Conservation (phyloP, 2,329 filamentous ascomycete genomes). For the Neodidymelliopsis sp. region DNA sequence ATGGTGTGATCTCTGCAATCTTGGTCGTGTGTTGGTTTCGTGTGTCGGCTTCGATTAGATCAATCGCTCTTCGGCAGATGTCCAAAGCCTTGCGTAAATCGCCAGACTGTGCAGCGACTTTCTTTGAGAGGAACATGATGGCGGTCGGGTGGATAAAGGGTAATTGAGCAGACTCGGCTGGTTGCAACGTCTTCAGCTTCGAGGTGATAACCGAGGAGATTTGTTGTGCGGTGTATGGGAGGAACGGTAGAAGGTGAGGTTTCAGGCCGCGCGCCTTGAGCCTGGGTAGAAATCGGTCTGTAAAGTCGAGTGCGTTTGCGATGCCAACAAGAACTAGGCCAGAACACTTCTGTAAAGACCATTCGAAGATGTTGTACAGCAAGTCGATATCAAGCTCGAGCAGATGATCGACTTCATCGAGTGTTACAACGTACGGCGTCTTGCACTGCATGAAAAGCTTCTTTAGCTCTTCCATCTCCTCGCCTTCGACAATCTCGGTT, state of each 20-base stretch:
- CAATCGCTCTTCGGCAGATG: constrained; percentile 87
- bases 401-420: constrained; percentile 96
- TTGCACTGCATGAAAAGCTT: constrained; percentile 71
- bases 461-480: constrained; percentile 73
- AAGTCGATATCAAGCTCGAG: constrained; percentile 87
- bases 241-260: constrained; percentile 86
- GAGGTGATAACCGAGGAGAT: constrained; percentile 87
- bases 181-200: constrained; percentile 78
- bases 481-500: constrained; percentile 67
- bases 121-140: constrained; percentile 92
- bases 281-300: constrained; percentile 90
- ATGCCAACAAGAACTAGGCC: constrained; percentile 87
- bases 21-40: constrained; percentile 74
- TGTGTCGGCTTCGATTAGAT: constrained; percentile 86
- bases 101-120: constrained; percentile 91
- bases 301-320: constrained; percentile 94
- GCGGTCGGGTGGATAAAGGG: constrained; percentile 94
- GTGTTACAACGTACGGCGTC: constrained; percentile 77
- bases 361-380: constrained; percentile 94
- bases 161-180: constrained; percentile 66
- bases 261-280: constrained; percentile 92
- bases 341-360: constrained; percentile 84
- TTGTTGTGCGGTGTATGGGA: constrained; percentile 88
- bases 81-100: constrained; percentile 96
- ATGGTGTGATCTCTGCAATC: constrained; percentile 55